Conservation (phyloP, 2,329 filamentous ascomycete genomes). For the Plenodomus tracheiphilus region DNA sequence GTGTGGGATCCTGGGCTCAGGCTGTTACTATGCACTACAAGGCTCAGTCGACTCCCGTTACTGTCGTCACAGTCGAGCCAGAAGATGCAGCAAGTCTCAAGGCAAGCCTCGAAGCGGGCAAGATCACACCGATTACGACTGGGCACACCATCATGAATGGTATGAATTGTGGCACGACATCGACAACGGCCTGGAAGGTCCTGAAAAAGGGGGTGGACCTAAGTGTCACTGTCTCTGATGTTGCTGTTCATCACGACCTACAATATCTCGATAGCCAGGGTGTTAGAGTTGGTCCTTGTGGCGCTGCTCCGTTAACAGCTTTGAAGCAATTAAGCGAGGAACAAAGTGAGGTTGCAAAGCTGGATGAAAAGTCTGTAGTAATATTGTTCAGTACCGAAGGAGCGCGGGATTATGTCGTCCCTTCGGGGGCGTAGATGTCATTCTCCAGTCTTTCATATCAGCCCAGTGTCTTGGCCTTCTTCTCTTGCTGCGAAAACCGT, state of each 20-base stretch:
- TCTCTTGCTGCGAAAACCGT: conserved; percentile 23
- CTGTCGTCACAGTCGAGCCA: conserved; percentile 71
- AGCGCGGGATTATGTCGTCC: conserved; percentile 29
- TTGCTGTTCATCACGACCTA: conserved; percentile 63
- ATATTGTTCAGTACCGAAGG: conserved; percentile 72
- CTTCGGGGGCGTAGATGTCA: not conserved
- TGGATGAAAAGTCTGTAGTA: conserved; percentile 58
- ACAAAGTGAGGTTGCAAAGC: conserved; percentile 36
- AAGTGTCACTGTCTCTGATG: conserved; percentile 63
- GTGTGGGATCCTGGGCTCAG: conserved; percentile 73
- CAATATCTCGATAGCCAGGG: conserved; percentile 54
- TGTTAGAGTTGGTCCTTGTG: conserved; percentile 64
- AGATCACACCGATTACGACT: conserved; percentile 57
- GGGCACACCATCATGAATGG: conserved; percentile 72
- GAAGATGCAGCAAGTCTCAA: conserved; percentile 63
- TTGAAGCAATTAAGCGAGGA: conserved; percentile 54
- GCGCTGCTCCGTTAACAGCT: conserved; percentile 61
- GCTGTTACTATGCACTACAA: conserved; percentile 70
- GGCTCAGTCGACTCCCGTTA: conserved; percentile 33
- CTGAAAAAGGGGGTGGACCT: conserved; percentile 63
- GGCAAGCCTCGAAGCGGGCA: conserved; percentile 55
- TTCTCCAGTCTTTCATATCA: not conserved
- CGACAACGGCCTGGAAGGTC: conserved; percentile 65
- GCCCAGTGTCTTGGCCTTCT: conserved; percentile 27
- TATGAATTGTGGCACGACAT: conserved; percentile 73